A percentile compares a stretch with the other conserved stretches of the same genome.
Conservation (phyloP, 805 yeast species). For the Blastobotrys chiropterorum region DNA sequence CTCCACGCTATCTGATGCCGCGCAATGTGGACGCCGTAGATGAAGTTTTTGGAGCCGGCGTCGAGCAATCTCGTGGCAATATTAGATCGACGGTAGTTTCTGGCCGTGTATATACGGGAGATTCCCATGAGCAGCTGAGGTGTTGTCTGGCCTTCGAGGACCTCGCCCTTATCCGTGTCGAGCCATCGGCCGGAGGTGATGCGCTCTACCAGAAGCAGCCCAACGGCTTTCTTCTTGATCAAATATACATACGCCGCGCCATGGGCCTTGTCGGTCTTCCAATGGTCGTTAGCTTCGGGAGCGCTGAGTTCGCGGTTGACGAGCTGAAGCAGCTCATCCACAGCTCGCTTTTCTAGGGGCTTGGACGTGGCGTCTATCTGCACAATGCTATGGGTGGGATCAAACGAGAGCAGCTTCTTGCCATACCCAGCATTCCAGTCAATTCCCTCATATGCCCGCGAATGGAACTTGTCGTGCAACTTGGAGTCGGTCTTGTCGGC, state of each 20-base stretch:
- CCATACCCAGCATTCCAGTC: conserved; percentile 31
- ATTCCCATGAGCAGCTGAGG: conserved; percentile 32
- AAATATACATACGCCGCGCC: conserved; percentile 38
- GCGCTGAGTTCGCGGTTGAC: conserved; percentile 50
- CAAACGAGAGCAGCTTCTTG: conserved; percentile 2
- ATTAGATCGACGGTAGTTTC: conserved; percentile 38
- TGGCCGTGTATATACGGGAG: conserved; percentile 36
- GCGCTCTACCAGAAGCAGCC: conserved; percentile 21
- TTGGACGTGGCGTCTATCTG: conserved; percentile 23
- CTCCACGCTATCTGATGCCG: conserved; percentile 46
- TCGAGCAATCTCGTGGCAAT: conserved; percentile 38
- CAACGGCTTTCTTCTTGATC: conserved; percentile 25
- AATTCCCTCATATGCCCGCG: conserved; percentile 38
- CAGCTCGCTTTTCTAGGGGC: conserved; percentile 23
- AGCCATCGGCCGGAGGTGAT: conserved; percentile 15
- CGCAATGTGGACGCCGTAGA: conserved; percentile 41
- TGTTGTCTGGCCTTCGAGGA: conserved; percentile 26
- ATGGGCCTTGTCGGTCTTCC: conserved; percentile 16
- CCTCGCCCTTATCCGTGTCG: conserved; percentile 36
- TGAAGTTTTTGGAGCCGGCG: conserved; percentile 33
- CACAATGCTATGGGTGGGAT: conserved; percentile 17
- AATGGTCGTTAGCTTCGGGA: conserved; percentile 29
- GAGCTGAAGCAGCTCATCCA: conserved; percentile 35
- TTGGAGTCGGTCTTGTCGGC: conserved; percentile 36
- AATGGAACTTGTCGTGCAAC: conserved; percentile 45